Conservation (phyloP, 2,329 filamentous ascomycete genomes). For the Scedosporium boydii region DNA sequence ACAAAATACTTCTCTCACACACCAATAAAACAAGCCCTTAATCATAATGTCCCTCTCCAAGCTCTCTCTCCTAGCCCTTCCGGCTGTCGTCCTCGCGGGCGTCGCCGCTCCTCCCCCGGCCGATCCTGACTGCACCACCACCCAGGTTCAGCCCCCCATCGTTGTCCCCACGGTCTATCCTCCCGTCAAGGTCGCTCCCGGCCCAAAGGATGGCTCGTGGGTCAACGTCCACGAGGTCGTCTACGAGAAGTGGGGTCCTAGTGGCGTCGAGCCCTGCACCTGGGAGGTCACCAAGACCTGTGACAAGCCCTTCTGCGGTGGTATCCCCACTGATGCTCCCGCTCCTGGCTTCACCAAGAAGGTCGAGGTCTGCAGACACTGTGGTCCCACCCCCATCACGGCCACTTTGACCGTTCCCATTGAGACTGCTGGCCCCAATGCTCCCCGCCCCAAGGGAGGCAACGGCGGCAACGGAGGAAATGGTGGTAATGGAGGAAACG, state of each 20-base stretch:
- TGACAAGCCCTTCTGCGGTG: slow-evolving; percentile 2
- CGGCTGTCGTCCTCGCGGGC: background rate
- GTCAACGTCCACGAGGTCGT: slow-evolving; percentile 8
- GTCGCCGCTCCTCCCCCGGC: background rate
- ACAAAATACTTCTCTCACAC: background rate
- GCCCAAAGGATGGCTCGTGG: background rate
- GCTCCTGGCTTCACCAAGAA: slow-evolving; percentile 10
- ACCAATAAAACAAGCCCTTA: background rate
- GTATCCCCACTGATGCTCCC: slow-evolving; percentile 3
- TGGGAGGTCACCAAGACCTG: slow-evolving; percentile 10
- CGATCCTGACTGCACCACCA: background rate
- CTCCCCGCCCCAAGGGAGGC: background rate
- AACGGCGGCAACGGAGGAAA: background rate
- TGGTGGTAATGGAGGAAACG: background rate
- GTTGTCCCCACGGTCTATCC: background rate
- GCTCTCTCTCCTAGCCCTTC: slow-evolving; percentile 13
- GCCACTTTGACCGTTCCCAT: background rate
- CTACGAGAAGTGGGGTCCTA: slow-evolving; percentile 8
- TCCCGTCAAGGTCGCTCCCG: background rate
- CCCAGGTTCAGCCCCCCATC: background rate
- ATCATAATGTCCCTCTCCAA: background rate
- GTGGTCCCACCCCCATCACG: background rate
- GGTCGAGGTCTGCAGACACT: slow-evolving; percentile 1
- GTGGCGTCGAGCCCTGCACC: slow-evolving; percentile 8
- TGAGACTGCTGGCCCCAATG: background rate